phyloP scores from a whole-genome alignment of 768 basidiomycete genomes.

The Naganishia friedmannii region DNA sequence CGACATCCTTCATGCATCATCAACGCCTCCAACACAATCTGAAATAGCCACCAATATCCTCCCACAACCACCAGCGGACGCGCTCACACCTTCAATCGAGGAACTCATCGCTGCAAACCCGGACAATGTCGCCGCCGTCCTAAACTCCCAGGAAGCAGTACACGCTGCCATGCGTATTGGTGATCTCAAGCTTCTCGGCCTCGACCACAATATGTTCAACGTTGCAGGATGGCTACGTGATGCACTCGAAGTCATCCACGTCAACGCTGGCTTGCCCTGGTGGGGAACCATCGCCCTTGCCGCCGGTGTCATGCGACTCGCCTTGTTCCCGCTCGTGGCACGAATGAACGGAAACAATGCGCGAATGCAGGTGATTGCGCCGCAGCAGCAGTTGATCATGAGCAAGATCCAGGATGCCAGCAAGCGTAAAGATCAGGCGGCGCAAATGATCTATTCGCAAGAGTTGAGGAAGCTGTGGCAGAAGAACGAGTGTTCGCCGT shows the following conservation, averaged over 20 bases:
- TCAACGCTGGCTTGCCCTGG: conserved; percentile 47
- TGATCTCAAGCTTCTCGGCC: conserved; percentile 45
- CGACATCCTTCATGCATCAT: conserved; percentile 15
- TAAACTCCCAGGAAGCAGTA: conserved; percentile 47
- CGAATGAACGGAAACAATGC: conserved; percentile 67
- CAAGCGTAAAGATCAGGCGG: conserved; percentile 52
- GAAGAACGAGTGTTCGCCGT: conserved; percentile 65
- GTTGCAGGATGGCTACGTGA: conserved; percentile 46
- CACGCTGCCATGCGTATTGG: conserved; percentile 44
- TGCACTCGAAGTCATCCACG: conserved; percentile 43
- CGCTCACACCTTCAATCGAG: conserved; percentile 27
- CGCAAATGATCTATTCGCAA: conserved; percentile 55
- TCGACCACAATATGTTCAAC: conserved; percentile 42
- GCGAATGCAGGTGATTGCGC: conserved; percentile 62
- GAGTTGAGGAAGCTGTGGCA: conserved; percentile 61
- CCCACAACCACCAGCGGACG: conserved; percentile 32
- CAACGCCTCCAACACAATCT: conserved; percentile 3
- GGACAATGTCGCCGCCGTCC: conserved; percentile 41
- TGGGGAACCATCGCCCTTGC: conserved; percentile 48
- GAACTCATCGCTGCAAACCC: conserved; percentile 33
- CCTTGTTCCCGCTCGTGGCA: conserved; percentile 55
- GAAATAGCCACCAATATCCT: conserved; percentile 23
- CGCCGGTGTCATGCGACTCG: conserved; percentile 53
- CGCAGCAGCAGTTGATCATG: conserved; percentile 61
- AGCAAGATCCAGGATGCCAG: conserved; percentile 57